phyloP scores from a whole-genome alignment of 345 rosid species.

The Acer campestre region DNA sequence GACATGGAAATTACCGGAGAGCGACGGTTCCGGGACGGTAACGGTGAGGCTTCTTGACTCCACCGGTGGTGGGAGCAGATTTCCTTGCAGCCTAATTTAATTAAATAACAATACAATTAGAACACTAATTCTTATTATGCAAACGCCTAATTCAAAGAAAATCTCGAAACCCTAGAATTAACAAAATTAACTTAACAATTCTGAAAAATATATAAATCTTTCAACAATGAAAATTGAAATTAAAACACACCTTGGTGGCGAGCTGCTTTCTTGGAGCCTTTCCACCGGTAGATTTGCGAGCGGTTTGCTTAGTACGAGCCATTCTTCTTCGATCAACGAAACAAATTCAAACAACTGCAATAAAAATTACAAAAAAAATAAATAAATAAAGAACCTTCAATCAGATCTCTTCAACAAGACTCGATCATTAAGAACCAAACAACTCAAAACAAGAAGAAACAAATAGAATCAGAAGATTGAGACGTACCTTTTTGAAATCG shows the following conservation, averaged over 20 bases:
- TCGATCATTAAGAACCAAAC: no score
- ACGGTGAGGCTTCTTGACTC: slow-evolving; percentile 79
- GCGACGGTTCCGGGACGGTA: slow-evolving; percentile 79
- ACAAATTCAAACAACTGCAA: neutral
- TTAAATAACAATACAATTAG: neutral
- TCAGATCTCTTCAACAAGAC: neutral
- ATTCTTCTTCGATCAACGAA: slow-evolving; percentile 13
- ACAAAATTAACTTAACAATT: neutral
- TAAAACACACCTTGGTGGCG: slow-evolving; percentile 50
- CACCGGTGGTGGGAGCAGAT: slow-evolving; percentile 67
- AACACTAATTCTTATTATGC: neutral
- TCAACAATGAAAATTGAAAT: neutral
- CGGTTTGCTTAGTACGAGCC: slow-evolving; percentile 68
- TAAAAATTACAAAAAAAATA: neutral
- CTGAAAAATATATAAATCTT: neutral
- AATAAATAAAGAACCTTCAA: neutral
- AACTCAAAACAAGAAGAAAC: neutral
- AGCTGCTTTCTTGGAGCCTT: slow-evolving; percentile 77
- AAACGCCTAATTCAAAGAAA: neutral
- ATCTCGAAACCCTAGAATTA: slow-evolving; percentile 5
- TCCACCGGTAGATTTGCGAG: slow-evolving; percentile 66
- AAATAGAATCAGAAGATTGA: neutral
- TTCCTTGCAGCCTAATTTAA: slow-evolving; percentile 64
- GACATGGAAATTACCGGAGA: slow-evolving; percentile 42
- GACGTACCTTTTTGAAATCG: neutral